Percentiles rank a stretch among this genome's conserved stretches.
Evolutionary conservation across 345 rosid species (phyloP).

Genomic region (Hibiscus trionum): DNA sequence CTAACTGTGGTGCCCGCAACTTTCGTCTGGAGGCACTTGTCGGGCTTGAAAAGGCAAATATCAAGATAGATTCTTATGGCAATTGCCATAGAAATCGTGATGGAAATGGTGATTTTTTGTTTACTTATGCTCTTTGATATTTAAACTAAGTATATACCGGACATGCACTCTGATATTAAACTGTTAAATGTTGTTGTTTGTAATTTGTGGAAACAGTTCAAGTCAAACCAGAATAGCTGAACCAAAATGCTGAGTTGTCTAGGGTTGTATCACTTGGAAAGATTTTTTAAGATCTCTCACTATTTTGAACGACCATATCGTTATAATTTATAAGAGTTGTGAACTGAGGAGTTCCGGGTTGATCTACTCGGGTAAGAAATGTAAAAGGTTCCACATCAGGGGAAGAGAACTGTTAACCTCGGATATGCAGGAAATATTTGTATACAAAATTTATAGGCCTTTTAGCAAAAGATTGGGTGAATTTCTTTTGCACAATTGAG

Average conservation of each 20-base stretch:
- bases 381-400: not conserved
- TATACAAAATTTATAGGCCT: not conserved
- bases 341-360: not conserved
- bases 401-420: not conserved
- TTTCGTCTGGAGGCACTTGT: slow-evolving; percentile 84
- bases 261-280: not conserved
- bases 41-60: slow-evolving; percentile 45
- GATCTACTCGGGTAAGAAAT: not conserved
- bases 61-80: slow-evolving; percentile 84
- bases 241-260: not conserved
- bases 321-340: not conserved
- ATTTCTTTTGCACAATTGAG: not conserved
- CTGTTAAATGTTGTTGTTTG: too few relatives aligned
- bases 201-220: not conserved
- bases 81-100: slow-evolving; percentile 73
- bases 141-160: not conserved
- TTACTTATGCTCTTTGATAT: not conserved
- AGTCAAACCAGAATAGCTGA: not conserved
- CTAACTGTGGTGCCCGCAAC: slow-evolving; percentile 85
- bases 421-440: not conserved
- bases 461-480: not conserved
- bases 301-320: not conserved
- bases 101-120: slow-evolving; percentile 49
- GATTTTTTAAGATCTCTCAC: not conserved
- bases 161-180: not conserved